phyloP scores from a whole-genome alignment of 495 filamentous ascomycete genomes.

The Penicillium parvum region DNA sequence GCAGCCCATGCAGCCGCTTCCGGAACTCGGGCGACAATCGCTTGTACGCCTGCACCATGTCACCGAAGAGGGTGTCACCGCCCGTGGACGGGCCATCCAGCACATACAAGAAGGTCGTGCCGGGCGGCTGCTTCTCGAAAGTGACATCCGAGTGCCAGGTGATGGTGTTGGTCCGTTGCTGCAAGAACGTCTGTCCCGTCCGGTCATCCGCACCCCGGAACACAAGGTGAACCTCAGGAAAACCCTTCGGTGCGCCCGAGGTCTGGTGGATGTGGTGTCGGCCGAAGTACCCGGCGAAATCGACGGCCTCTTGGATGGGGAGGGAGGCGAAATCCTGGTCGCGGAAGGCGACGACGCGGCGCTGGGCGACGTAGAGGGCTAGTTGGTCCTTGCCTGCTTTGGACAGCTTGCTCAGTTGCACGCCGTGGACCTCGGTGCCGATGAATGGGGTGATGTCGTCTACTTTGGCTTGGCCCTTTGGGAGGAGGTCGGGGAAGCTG shows the following conservation, averaged over 20 bases:
- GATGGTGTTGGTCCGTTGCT: conserved; percentile 51
- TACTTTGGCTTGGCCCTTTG: conserved; percentile 34
- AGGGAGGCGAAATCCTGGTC: conserved; percentile 56
- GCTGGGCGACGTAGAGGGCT: conserved; percentile 53
- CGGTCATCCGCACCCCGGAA: conserved; percentile 53
- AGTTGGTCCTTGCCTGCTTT: conserved; percentile 53
- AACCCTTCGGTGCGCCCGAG: conserved; percentile 55
- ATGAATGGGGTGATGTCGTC: conserved; percentile 52
- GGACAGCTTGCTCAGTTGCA: conserved; percentile 52
- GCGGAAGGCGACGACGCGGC: conserved; percentile 58
- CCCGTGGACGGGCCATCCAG: conserved; percentile 57
- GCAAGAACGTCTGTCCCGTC: conserved; percentile 46
- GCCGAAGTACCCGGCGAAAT: conserved; percentile 58
- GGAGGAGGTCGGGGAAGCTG: conserved; percentile 48
- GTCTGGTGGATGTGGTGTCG: conserved; percentile 61
- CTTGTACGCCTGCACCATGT: conserved; percentile 54
- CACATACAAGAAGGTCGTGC: conserved; percentile 60
- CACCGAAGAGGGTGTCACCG: conserved; percentile 61
- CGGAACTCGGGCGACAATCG: conserved; percentile 54
- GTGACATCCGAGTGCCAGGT: conserved; percentile 65
- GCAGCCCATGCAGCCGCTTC: conserved; percentile 54
- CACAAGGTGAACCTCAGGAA: conserved; percentile 58
- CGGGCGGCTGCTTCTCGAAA: conserved; percentile 62
- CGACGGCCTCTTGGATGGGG: conserved; percentile 52
- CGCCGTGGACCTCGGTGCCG: conserved; percentile 50